phyloP scores from a whole-genome alignment of 345 rosid genomes.

The Lumnitzera racemosa region DNA sequence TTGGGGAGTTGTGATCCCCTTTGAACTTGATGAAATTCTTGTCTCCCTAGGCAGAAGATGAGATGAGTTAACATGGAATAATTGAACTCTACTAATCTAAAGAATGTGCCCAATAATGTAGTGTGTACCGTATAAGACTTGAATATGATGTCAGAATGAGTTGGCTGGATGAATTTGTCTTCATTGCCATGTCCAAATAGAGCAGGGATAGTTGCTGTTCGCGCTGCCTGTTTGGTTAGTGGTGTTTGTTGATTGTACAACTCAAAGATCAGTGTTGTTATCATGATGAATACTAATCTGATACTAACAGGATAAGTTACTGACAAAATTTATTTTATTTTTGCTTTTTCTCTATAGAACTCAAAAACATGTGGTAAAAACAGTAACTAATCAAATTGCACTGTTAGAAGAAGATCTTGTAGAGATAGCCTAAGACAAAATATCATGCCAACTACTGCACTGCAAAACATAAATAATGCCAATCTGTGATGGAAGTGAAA shows the following conservation, averaged over 20 bases:
- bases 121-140: conserved; percentile 59
- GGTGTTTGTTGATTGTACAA: background rate
- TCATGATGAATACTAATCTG: background rate
- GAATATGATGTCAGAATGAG: conserved; percentile 78
- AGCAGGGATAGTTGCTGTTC: conserved; percentile 78
- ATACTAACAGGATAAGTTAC: background rate
- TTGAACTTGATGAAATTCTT: conserved; percentile 75
- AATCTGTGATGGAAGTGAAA: background rate
- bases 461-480: too few relatives aligned
- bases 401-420: too few relatives aligned
- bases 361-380: too few relatives aligned
- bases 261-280: background rate
- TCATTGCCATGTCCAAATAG: conserved; percentile 87
- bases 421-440: too few relatives aligned
- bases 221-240: conserved; percentile 46
- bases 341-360: too few relatives aligned
- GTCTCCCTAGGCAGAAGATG: conserved; percentile 50
- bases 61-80: conserved; percentile 1
- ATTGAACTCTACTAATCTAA: too few relatives aligned
- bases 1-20: conserved; percentile 79
- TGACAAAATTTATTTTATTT: too few relatives aligned
- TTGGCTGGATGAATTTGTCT: conserved; percentile 90
- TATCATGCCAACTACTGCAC: background rate
- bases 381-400: too few relatives aligned
- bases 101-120: too few relatives aligned